Evolutionary conservation across 73 alveolate genomes (phyloP), one percentile per base, ranked within the genome.

Genomic region (Blepharisma stoltei): DNA sequence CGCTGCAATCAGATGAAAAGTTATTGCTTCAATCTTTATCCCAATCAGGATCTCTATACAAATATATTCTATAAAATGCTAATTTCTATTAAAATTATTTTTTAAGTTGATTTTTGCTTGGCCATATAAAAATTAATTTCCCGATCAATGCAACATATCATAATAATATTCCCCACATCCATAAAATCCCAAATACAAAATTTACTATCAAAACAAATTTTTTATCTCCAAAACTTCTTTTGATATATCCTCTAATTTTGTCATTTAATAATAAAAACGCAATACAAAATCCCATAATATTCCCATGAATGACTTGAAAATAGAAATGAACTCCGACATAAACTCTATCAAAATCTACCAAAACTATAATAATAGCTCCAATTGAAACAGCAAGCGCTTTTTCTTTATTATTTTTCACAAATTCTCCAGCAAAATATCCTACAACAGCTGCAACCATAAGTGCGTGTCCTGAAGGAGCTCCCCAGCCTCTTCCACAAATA

Each of bases 261-360:
- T 32, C 41, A 32, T 32, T 32, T 3, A 32, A 3, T 32, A 32
- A 3, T 3, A 32, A 32, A 4, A 18, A 50, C 2, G 65, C 65
- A 50, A 50, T 18, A 2, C n/a, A 50, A 60, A 60, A 60, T 14
- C 46, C 73, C 11, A 60, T 14, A 5, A 38, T 9, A 38, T 60
- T 14, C 5, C 73, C 73, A 20, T 14, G 46, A 25, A 60, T 38
- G 5, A 60, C 73, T 25, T 60, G 73, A 60, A 60, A 60, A 25
- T 60, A 60, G 23, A 60, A 60, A 60, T 60, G 73, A 20, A 60
- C 73, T 5, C 73, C 73, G 0, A 60, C 18, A 38, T 60, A 60
- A 25, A 14, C 5, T 25, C 73, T 60, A 60, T 60, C 73, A 25
- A 20, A 60, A 14, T 38, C 73, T 2, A 60, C 23, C 3, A 60